Base-by-base conservation (phyloP, 441 rosid genomes). In the Gossypium aridum region DNA sequence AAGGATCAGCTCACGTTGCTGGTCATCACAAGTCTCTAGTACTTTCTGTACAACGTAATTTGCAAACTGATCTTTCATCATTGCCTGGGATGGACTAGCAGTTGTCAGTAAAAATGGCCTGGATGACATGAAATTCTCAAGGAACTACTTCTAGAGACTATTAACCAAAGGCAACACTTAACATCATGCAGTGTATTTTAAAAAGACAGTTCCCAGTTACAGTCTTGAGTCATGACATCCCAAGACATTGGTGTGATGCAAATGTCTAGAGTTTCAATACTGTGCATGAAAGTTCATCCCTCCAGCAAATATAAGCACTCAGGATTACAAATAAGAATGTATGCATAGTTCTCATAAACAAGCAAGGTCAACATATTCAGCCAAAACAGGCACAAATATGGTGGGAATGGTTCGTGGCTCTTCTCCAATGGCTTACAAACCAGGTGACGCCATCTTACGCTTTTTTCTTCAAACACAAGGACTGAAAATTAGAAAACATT, bases 31-130 rank as follows among this genome's bases (percentile, higher is more conserved):
- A 43, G 97, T 93, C 89, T 93, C 99, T 26, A 96, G 82, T 73
- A 93, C 97, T 81, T 93, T 96, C 71, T 96, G 99, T 67, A 96
- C 99, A 5, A 96, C 98, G 31, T 96, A 93, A 80, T 93, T 93
- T 19, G 94, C 99, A 87, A 91, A 96, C 83, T 91, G 97, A 82
- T 96, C 99, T 82, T 93, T 96, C 98, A 96, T 93, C 99, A 96
- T 96, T 25, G 98, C 98, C 98, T 96, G 80, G 0, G 17, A 49
- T 13, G 19, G 34, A 9, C 5, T 1, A 20, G 1, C 22, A 20
- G 22, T 1, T 20, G 69, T 49, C 3, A 75, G n/a, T 22, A 43
- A 28, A 70, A 31, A 20, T 20, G 22, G 1, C 22, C 1, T 20
- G 22, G 22, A 20, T 34, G 7, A 16, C 14, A 56, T 19, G 10